Evolutionary conservation across 306 rosid genomes (phyloP).

Genomic region (Lagenaria siceraria): DNA sequence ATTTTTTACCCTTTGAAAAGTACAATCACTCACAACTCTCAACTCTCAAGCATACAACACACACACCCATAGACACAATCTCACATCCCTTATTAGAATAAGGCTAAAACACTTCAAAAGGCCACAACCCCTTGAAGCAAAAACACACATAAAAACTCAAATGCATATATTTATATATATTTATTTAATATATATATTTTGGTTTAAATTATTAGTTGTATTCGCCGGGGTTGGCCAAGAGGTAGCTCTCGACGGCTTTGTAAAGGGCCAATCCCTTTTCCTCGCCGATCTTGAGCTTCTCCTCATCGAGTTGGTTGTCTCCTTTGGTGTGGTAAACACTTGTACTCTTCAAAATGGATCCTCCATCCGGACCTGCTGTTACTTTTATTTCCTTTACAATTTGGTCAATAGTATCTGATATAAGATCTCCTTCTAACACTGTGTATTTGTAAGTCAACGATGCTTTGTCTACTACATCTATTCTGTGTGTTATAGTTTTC

Average conservation of each 20-base stretch:
- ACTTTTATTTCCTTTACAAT: slow-evolving; percentile 23
- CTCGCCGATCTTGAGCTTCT: slow-evolving; percentile 21
- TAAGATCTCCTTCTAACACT: slow-evolving; percentile 25
- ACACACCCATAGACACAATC: too few species aligned
- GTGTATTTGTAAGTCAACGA: slow-evolving; percentile 23
- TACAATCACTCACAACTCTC: too few species aligned
- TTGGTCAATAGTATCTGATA: slow-evolving; percentile 27
- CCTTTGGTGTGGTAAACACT: slow-evolving; percentile 28
- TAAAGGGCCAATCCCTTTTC: slow-evolving; percentile 22
- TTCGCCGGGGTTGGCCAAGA: slow-evolving; percentile 24
- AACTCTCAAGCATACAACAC: too few species aligned
- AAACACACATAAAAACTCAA: neutral
- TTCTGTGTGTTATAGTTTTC: slow-evolving; percentile 25
- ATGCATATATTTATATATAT: neutral
- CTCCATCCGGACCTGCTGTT: neutral
- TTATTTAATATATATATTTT: too few species aligned
- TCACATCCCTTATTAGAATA: too few species aligned
- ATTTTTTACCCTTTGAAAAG: too few species aligned
- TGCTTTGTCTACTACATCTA: slow-evolving; percentile 22
- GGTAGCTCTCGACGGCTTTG: slow-evolving; percentile 33
- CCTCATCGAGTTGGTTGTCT: slow-evolving; percentile 14
- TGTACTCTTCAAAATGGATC: slow-evolving; percentile 19
- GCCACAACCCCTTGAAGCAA: too few species aligned
- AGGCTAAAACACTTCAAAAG: too few species aligned
- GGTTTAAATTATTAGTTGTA: neutral